Percentiles rank a stretch among this genome's conserved stretches.
These are phyloP conservation scores for Orbilia brochopaga DNA, from an alignment of 2,329 filamentous ascomycete genomes.

Conservation along the genomic window DNA sequence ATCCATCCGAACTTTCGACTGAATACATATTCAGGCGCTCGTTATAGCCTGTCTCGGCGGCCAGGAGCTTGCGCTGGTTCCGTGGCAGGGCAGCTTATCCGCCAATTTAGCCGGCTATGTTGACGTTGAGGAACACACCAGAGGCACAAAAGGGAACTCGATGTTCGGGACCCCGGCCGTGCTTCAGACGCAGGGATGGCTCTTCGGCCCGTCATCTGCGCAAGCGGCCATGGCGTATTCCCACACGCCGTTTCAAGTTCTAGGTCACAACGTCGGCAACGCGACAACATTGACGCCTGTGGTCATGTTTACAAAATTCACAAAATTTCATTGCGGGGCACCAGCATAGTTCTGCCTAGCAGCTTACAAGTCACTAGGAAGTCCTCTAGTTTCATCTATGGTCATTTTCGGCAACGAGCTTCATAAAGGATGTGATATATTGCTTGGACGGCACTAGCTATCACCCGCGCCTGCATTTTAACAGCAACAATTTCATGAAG, in stretches of 20 bases:
- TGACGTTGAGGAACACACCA: neutral
- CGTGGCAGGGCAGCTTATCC: constrained; percentile 21
- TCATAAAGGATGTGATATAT: too few species aligned
- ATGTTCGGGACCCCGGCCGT: constrained; percentile 25
- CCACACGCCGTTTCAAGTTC: constrained; percentile 47
- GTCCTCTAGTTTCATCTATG: too few species aligned
- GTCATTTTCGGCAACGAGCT: too few species aligned
- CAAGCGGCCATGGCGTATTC: constrained; percentile 37
- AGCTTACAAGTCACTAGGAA: too few species aligned
- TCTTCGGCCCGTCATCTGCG: constrained; percentile 50
- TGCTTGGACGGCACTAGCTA: too few species aligned
- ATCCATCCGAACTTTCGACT: constrained; percentile 37
- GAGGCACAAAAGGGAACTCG: neutral
- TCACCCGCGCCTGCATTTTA: too few species aligned
- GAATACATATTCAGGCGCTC: constrained; percentile 14
- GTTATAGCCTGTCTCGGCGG: constrained; percentile 35
- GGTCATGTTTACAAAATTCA: too few species aligned
- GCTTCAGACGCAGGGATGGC: constrained; percentile 49
- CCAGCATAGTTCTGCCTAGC: too few species aligned
- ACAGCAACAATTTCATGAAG: too few species aligned
- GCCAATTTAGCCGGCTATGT: constrained; percentile 37
- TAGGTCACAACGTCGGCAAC: neutral
- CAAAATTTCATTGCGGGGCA: too few species aligned
- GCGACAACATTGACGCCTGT: constrained; percentile 4
- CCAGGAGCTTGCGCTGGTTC: constrained; percentile 29